These are phyloP conservation scores for Plenodomus lindquistii DNA, from an alignment of 2,329 filamentous ascomycete species.

Conservation along the genomic window DNA sequence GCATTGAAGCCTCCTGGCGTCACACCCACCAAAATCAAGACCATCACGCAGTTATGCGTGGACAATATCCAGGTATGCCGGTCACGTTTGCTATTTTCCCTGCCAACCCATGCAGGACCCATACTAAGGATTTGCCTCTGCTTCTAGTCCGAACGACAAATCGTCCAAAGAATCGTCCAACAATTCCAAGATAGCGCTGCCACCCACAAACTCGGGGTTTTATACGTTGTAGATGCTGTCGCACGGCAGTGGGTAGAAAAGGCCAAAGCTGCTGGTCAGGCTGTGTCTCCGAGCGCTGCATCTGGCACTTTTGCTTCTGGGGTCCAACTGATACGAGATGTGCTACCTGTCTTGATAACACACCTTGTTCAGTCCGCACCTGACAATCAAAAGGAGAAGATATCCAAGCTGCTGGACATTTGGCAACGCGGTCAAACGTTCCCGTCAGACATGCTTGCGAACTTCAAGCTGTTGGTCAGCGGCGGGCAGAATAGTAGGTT, in stretches of 20 bases:
- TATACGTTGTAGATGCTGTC: constrained; percentile 99
- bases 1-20: constrained; percentile 90
- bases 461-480: constrained; percentile 80
- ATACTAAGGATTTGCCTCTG: constrained; percentile 29
- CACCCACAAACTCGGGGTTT: constrained; percentile 96
- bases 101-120: constrained; percentile 10
- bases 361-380: constrained; percentile 89
- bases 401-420: constrained; percentile 92
- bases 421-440: constrained; percentile 97
- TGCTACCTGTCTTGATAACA: constrained; percentile 92
- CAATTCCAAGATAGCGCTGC: constrained; percentile 94
- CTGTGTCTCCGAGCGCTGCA: constrained; percentile 74
- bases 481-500: constrained; percentile 67
- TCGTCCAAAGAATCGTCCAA: constrained; percentile 95
- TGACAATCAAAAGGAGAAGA: constrained; percentile 95
- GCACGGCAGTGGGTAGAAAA: constrained; percentile 98
- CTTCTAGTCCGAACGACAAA: constrained; percentile 83
- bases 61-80: constrained; percentile 49
- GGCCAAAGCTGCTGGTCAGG: constrained; percentile 82
- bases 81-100: constrained; percentile 12
- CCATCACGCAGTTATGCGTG: constrained; percentile 84
- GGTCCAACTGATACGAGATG: constrained; percentile 93
- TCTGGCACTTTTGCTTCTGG: constrained; percentile 95
- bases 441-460: constrained; percentile 74
- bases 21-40: constrained; percentile 86